These are phyloP conservation scores for Phytophthora tentaculata DNA, from an alignment of 352 stramenopile genomes.

Conservation along the genomic window DNA sequence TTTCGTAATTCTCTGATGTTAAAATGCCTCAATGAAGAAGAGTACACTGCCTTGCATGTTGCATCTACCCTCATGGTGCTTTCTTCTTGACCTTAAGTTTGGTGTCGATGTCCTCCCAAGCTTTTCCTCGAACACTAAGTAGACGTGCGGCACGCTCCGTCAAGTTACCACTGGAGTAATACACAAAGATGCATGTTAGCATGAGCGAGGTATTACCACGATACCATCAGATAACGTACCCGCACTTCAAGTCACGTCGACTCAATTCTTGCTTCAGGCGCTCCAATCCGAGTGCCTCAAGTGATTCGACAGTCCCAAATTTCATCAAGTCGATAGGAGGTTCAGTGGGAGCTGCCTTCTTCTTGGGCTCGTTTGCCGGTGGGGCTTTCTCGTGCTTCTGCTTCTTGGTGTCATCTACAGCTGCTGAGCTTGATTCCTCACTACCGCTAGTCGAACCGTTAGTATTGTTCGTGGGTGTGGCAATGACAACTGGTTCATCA, in stretches of 20 bases:
- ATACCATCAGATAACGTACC: conserved; percentile 54
- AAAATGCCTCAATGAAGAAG: conserved; percentile 36
- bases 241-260: conserved; percentile 95
- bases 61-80: neutral
- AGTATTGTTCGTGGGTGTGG: neutral
- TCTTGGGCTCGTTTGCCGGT: conserved; percentile 11
- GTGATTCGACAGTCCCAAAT: conserved; percentile 63
- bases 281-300: conserved; percentile 91
- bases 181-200: conserved; percentile 14
- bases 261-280: conserved; percentile 93
- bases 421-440: neutral
- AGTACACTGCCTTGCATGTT: conserved; percentile 20
- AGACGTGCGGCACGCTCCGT: conserved; percentile 91
- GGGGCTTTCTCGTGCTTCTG: conserved; percentile 6
- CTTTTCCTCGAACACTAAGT: conserved; percentile 93
- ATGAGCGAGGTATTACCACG: conserved; percentile 1
- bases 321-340: conserved; percentile 55
- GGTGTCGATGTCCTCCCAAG: conserved; percentile 89
- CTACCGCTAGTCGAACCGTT: neutral
- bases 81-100: conserved; percentile 75
- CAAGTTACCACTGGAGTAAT: conserved; percentile 80
- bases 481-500: conserved; percentile 1
- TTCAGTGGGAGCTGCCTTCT: conserved; percentile 16
- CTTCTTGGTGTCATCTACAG: neutral
- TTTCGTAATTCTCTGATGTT: conserved; percentile 31